Evolutionary conservation across 2,329 filamentous ascomycete genomes (phyloP).

Genomic region (Colletotrichum tanaceti): DNA sequence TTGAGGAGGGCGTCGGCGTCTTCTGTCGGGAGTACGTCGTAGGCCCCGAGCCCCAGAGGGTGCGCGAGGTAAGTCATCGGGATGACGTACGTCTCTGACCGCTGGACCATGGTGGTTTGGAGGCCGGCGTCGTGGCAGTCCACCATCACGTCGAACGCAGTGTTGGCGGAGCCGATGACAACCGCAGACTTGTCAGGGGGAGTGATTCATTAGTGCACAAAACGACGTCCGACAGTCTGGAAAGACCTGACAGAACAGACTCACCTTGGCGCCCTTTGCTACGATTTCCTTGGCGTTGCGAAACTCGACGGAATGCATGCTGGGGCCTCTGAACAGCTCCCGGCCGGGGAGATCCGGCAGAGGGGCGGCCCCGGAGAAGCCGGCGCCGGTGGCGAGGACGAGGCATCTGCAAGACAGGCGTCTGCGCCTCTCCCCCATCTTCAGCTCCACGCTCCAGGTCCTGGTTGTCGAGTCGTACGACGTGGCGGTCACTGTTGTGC

Average conservation of each 20-base stretch:
- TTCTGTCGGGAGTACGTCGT: conserved; percentile 44
- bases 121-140: conserved; percentile 49
- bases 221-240: rapidly evolving
- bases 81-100: conserved; percentile 51
- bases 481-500: conserved; percentile 45
- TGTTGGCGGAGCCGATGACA: conserved; percentile 56
- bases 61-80: conserved; percentile 48
- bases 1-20: conserved; percentile 43
- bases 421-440: conserved; percentile 21
- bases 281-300: conserved; percentile 42
- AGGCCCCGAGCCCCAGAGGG: conserved; percentile 46
- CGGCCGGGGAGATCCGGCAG: conserved; percentile 43
- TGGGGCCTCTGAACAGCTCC: conserved; percentile 44
- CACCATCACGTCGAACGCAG: conserved; percentile 54
- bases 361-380: conserved; percentile 42
- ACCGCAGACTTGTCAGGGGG: conserved; percentile 43
- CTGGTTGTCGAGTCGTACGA: conserved; percentile 42
- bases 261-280: conserved; percentile 43
- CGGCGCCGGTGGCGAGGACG: conserved; percentile 45
- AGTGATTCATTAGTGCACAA: background rate
- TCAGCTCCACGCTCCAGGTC: conserved; percentile 46
- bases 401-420: conserved; percentile 43
- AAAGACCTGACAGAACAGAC: background rate
- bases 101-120: conserved; percentile 50
- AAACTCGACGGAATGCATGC: conserved; percentile 45